A percentile compares a stretch with the other conserved stretches of the same genome.
These are phyloP conservation scores for Amanita polypyramis DNA, from an alignment of 768 basidiomycete genomes.

Conservation along the genomic window DNA sequence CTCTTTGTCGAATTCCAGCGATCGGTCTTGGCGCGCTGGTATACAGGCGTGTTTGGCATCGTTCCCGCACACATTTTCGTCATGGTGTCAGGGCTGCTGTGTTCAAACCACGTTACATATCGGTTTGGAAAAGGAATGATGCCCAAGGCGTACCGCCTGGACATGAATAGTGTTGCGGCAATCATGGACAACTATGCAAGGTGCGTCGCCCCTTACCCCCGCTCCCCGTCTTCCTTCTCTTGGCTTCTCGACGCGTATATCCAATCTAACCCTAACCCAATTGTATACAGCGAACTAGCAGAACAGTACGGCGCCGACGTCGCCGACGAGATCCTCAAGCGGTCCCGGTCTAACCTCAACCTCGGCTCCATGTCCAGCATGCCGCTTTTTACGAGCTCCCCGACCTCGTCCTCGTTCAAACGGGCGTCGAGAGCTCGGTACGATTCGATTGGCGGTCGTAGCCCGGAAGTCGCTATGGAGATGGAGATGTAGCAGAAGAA, in stretches of 20 bases:
- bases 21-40: constrained; percentile 49
- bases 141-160: constrained; percentile 72
- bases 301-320: constrained; percentile 56
- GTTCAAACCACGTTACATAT: constrained; percentile 77
- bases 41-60: constrained; percentile 47
- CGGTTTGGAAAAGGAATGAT: constrained; percentile 85
- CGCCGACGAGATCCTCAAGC: constrained; percentile 40
- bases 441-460: not conserved
- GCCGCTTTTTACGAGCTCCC: not conserved
- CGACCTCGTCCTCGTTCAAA: not conserved
- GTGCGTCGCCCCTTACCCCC: constrained; percentile 26
- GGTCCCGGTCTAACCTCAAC: constrained; percentile 38
- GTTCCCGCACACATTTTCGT: constrained; percentile 57
- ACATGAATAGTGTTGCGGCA: constrained; percentile 59
- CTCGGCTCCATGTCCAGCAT: constrained; percentile 15
- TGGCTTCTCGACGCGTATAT: not conserved
- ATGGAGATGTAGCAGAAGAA: not conserved
- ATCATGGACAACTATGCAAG: constrained; percentile 80
- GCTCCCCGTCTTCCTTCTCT: not conserved
- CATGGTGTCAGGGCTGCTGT: constrained; percentile 57
- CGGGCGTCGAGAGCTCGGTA: not conserved
- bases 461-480: not conserved
- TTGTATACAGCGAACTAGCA: constrained; percentile 42
- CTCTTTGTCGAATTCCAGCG: constrained; percentile 50
- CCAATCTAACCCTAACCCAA: not conserved